Conservation (phyloP, 163 green algal genomes). For the Volvox carteri region DNA sequence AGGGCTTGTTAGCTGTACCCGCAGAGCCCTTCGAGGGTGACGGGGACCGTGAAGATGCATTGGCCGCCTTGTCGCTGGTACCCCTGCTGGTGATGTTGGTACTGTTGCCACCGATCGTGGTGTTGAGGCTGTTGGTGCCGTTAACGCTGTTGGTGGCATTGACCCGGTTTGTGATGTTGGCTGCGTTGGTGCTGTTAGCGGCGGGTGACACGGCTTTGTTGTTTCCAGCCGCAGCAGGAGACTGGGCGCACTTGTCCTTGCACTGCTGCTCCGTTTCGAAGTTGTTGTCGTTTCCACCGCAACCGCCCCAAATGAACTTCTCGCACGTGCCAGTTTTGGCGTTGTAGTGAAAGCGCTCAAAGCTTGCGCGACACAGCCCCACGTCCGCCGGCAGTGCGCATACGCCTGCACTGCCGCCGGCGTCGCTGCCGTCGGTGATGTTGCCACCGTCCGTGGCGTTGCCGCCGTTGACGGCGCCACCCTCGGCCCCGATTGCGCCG, state of each 20-base stretch:
- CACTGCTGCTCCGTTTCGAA: conserved; percentile 59
- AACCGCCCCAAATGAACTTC: conserved; percentile 65
- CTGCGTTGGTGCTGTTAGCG: too few relatives aligned
- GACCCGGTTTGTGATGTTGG: too few relatives aligned
- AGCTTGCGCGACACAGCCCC: conserved; percentile 49
- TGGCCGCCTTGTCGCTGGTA: neutral
- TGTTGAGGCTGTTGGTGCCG: neutral
- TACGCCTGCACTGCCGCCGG: neutral
- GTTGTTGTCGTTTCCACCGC: conserved; percentile 69
- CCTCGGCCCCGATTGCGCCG: too few relatives aligned
- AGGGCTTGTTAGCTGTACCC: neutral
- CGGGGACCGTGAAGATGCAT: too few relatives aligned
- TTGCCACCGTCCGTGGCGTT: neutral
- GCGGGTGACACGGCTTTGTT: too few relatives aligned
- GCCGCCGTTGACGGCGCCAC: neutral
- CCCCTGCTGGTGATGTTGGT: neutral
- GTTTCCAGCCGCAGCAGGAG: neutral
- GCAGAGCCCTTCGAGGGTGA: too few relatives aligned
- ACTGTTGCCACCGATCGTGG: neutral
- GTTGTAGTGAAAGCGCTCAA: conserved; percentile 49
- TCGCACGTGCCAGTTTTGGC: conserved; percentile 28
- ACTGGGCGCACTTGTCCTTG: conserved; percentile 1
- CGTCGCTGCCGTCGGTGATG: neutral
- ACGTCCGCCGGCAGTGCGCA: neutral
- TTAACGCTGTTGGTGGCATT: neutral